These are phyloP conservation scores for Eremochloa ophiuroides DNA, from an alignment of 176 grass and related monocot species.

Conservation along the genomic window DNA sequence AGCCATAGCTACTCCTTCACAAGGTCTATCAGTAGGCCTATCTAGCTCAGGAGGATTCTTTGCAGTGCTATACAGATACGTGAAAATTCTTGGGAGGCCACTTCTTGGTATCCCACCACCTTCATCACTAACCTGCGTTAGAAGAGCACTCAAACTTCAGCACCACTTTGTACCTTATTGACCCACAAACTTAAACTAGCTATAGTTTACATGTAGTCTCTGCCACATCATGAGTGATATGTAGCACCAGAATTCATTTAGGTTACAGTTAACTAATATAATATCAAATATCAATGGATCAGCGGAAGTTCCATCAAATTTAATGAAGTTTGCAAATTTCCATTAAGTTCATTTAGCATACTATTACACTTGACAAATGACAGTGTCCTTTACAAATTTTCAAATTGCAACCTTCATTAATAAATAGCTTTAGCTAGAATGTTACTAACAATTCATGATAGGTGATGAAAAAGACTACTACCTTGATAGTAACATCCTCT, in stretches of 20 bases:
- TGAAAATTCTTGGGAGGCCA: conserved; percentile 82
- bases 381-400: neutral
- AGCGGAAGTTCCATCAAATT: neutral
- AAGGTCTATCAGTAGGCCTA: conserved; percentile 6
- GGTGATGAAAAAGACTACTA: conserved; percentile 15
- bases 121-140: conserved; percentile 73
- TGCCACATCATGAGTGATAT: neutral
- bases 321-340: neutral
- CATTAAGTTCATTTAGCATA: neutral
- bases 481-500: conserved; percentile 99
- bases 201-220: too few relatives aligned
- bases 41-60: conserved; percentile 59
- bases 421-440: neutral
- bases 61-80: conserved; percentile 77
- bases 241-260: neutral
- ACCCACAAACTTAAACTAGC: neutral
- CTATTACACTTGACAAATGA: neutral
- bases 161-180: neutral
- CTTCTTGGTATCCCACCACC: conserved; percentile 83
- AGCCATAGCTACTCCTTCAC: conserved; percentile 46
- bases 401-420: neutral
- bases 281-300: neutral
- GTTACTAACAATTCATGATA: neutral
- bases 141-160: conserved; percentile 19
- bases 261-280: neutral